Evolutionary conservation across 495 filamentous ascomycete species (phyloP).

Genomic region (Bacidia rubella): DNA sequence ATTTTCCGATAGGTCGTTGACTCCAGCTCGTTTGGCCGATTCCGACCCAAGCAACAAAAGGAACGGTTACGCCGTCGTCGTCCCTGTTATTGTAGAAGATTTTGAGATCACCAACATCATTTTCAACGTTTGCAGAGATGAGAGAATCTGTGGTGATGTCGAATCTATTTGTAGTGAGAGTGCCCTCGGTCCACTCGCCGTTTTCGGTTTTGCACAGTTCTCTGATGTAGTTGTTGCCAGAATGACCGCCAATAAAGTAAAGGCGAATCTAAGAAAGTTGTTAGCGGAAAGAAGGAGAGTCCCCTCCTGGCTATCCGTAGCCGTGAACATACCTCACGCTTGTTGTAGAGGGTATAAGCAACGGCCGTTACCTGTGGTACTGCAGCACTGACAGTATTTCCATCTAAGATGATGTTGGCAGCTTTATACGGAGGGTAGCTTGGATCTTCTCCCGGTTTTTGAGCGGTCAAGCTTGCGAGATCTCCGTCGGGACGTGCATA

Average conservation of each 20-base stretch:
- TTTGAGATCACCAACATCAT: neutral
- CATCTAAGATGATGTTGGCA: neutral
- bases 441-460: neutral
- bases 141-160: neutral
- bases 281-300: neutral
- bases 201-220: neutral
- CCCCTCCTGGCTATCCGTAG: no score
- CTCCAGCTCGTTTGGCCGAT: neutral
- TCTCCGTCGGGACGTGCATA: neutral
- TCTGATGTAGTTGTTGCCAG: neutral
- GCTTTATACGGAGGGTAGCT: neutral
- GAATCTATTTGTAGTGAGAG: neutral
- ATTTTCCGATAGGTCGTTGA: neutral
- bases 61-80: neutral
- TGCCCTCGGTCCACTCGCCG: neutral
- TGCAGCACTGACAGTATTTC: neutral
- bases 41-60: neutral
- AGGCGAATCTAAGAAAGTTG: neutral
- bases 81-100: neutral
- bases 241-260: neutral
- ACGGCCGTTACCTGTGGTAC: neutral
- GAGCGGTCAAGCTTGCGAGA: neutral
- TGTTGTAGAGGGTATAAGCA: neutral
- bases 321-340: neutral
- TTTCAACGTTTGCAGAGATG: neutral